Evolutionary conservation across 1,284 basidiomycete genomes (phyloP).

Genomic region (Thelephora terrestris): DNA sequence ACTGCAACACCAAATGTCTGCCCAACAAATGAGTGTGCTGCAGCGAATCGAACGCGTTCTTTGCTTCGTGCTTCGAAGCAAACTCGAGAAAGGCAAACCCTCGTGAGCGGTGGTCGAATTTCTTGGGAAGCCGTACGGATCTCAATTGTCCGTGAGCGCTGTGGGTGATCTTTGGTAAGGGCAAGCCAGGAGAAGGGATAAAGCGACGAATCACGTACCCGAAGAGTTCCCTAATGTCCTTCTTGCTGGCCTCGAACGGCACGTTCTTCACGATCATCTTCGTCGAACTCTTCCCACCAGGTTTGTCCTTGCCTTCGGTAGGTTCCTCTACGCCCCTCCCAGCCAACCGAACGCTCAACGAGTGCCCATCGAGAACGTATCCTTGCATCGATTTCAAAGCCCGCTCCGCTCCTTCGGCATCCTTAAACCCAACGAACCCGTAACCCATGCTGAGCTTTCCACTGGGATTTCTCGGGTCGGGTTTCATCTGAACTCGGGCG

Average conservation of each 20-base stretch:
- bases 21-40: slow-evolving; percentile 94
- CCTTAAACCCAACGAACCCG: slow-evolving; percentile 90
- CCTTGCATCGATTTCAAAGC: slow-evolving; percentile 79
- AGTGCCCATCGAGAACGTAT: slow-evolving; percentile 82
- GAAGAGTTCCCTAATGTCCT: slow-evolving; percentile 85
- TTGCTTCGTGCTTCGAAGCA: slow-evolving; percentile 76
- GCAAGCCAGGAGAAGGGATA: slow-evolving; percentile 3
- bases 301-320: slow-evolving; percentile 33
- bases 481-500: slow-evolving; percentile 86
- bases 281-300: slow-evolving; percentile 49
- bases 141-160: slow-evolving; percentile 89
- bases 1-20: slow-evolving; percentile 88
- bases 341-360: slow-evolving; percentile 79
- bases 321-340: slow-evolving; percentile 70
- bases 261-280: slow-evolving; percentile 97
- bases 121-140: slow-evolving; percentile 81
- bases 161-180: slow-evolving; percentile 3
- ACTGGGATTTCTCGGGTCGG: slow-evolving; percentile 65
- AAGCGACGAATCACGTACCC: slow-evolving; percentile 40
- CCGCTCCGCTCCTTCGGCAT: slow-evolving; percentile 59
- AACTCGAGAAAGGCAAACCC: slow-evolving; percentile 98
- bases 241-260: slow-evolving; percentile 93
- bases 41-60: slow-evolving; percentile 76
- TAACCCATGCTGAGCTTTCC: slow-evolving; percentile 86
- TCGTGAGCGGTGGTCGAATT: slow-evolving; percentile 76